Percentiles rank a stretch among this genome's conserved stretches.
Conservation (phyloP, 176 grass and related monocot genomes). For the Avena eriantha region DNA sequence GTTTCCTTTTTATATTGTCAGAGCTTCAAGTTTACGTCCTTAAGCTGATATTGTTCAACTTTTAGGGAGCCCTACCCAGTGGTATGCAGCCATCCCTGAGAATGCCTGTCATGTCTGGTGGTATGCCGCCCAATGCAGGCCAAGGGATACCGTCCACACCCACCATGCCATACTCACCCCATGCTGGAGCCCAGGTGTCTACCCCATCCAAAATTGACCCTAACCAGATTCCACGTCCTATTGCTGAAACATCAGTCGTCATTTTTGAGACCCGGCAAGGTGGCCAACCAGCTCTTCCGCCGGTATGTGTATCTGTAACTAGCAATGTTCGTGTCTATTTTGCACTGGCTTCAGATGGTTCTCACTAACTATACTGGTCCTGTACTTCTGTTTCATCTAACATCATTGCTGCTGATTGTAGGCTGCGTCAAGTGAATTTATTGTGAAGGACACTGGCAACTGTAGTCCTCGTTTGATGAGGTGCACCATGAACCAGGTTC, state of each 20-base stretch:
- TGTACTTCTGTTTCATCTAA: slow-evolving; percentile 29
- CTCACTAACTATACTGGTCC: not conserved
- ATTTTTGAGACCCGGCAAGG: slow-evolving; percentile 81
- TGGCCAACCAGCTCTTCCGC: slow-evolving; percentile 69
- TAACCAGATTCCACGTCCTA: slow-evolving; percentile 78
- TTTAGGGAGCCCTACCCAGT: slow-evolving; percentile 43
- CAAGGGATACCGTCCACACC: slow-evolving; percentile 56
- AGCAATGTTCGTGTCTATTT: not conserved
- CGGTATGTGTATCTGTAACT: slow-evolving; percentile 58
- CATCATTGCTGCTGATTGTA: slow-evolving; percentile 35
- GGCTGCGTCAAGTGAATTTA: slow-evolving; percentile 77
- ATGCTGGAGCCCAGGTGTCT: slow-evolving; percentile 61
- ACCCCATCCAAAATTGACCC: slow-evolving; percentile 89
- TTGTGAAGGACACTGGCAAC: slow-evolving; percentile 88
- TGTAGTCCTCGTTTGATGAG: slow-evolving; percentile 85
- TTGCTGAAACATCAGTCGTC: slow-evolving; percentile 56
- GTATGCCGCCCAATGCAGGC: slow-evolving; percentile 57
- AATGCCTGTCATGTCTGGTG: slow-evolving; percentile 52
- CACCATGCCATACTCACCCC: slow-evolving; percentile 67
- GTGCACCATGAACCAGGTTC: slow-evolving; percentile 91
- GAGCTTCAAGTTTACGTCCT: slow-evolving; percentile 7
- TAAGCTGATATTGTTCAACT: slow-evolving; percentile 34
- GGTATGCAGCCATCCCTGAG: slow-evolving; percentile 35
- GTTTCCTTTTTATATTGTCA: slow-evolving; percentile 35
- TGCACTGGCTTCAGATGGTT: slow-evolving; percentile 16